Percentiles rank a stretch among this genome's conserved stretches.
Evolutionary conservation across 179 eudicot species (phyloP).

Genomic region (Pouteria campechiana): DNA sequence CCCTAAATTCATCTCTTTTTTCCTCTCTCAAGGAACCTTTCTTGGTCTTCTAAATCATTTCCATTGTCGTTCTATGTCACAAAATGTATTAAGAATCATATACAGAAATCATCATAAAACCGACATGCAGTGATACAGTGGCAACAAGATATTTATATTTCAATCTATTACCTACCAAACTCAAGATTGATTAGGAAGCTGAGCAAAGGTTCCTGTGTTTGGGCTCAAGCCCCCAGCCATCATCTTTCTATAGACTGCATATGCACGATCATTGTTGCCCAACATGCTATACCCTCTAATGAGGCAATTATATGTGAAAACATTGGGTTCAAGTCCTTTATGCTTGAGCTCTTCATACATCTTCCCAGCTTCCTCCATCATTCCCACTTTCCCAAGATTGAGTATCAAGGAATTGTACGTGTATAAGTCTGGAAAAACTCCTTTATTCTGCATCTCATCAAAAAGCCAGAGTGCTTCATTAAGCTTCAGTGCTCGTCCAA

Average conservation of each 20-base stretch:
- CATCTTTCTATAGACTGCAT: slow-evolving; percentile 76
- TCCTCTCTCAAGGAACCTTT: no score
- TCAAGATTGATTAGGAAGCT: slow-evolving; percentile 66
- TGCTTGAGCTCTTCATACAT: slow-evolving; percentile 59
- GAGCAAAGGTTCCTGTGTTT: slow-evolving; percentile 72
- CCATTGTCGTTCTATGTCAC: no score
- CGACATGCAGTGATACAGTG: no score
- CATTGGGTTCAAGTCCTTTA: slow-evolving; percentile 77
- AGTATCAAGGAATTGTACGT: slow-evolving; percentile 74
- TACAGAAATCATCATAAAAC: no score
- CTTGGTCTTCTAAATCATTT: no score
- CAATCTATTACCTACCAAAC: no score
- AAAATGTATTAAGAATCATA: no score
- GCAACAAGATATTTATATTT: no score
- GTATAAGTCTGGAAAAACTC: slow-evolving; percentile 61
- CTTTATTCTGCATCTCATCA: slow-evolving; percentile 48
- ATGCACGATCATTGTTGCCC: slow-evolving; percentile 68
- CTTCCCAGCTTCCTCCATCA: slow-evolving; percentile 62
- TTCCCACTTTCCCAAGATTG: slow-evolving; percentile 69
- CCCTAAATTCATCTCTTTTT: no score
- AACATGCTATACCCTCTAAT: slow-evolving; percentile 74
- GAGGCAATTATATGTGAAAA: slow-evolving; percentile 79
- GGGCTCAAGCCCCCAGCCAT: slow-evolving; percentile 89
- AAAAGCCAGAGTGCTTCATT: slow-evolving; percentile 58
- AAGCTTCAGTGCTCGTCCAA: slow-evolving; percentile 50